Percentiles rank a stretch among this genome's conserved stretches.
Evolutionary conservation across 169 alveolate genomes (phyloP).

Genomic region (Plasmodium fragile): DNA sequence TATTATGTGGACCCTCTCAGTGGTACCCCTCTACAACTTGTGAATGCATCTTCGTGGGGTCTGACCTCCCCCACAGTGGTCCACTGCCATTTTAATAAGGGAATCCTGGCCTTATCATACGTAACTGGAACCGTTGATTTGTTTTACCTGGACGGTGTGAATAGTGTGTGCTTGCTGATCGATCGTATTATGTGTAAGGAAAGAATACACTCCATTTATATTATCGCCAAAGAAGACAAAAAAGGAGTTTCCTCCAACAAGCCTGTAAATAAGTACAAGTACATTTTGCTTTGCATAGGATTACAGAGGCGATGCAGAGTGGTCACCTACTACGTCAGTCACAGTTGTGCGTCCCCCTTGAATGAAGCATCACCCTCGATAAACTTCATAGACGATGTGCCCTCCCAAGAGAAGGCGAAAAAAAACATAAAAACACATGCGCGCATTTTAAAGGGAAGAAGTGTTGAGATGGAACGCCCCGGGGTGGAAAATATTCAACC

Average conservation of each 20-base stretch:
- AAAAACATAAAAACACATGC: background rate
- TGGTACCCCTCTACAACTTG: background rate
- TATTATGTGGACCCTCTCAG: background rate
- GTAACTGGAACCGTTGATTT: background rate
- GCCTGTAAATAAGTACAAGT: background rate
- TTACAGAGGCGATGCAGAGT: constrained; percentile 7
- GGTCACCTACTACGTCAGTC: background rate
- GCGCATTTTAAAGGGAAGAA: background rate
- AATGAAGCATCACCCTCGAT: background rate
- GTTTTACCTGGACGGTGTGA: constrained; percentile 33
- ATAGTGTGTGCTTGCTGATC: background rate
- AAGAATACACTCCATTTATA: constrained; percentile 9
- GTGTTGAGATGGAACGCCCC: background rate
- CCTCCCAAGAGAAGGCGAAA: background rate
- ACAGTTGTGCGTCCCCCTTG: background rate
- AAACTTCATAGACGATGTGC: background rate
- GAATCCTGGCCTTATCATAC: constrained; percentile 13
- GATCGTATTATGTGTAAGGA: background rate
- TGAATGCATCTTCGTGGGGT: background rate
- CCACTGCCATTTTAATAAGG: constrained; percentile 13
- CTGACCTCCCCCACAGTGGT: background rate
- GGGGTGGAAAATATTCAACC: background rate
- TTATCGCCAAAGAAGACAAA: background rate
- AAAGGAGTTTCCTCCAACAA: background rate
- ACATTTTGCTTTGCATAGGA: constrained; percentile 41